A percentile compares a stretch with the other conserved stretches of the same genome.
These are phyloP conservation scores for Aquilaria sinensis DNA, from an alignment of 345 rosid species.

Conservation along the genomic window DNA sequence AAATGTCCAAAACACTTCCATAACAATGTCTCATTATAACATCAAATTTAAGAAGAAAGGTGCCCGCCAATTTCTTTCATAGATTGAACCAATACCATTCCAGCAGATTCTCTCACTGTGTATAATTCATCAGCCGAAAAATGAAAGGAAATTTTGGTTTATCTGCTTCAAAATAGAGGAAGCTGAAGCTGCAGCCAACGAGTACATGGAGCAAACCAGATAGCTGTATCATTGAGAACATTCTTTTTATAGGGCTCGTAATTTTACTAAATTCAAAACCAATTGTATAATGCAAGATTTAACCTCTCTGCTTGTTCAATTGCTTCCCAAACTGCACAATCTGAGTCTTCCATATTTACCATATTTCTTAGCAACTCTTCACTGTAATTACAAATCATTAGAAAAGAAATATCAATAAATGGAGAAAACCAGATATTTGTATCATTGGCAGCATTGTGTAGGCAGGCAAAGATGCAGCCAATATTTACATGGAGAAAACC, in stretches of 20 bases:
- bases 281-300: too few species aligned
- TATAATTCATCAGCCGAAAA: slow-evolving; percentile 19
- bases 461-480: slow-evolving; percentile 57
- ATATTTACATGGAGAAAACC: slow-evolving; percentile 70
- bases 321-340: too few species aligned
- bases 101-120: slow-evolving; percentile 60
- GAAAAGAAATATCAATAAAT: not conserved
- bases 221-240: slow-evolving; percentile 33
- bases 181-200: slow-evolving; percentile 62
- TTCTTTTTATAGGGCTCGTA: not conserved
- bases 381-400: too few species aligned
- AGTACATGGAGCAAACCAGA: slow-evolving; percentile 71
- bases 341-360: too few species aligned
- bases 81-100: slow-evolving; percentile 83
- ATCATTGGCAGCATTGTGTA: slow-evolving; percentile 28
- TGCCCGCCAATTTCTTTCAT: slow-evolving; percentile 60
- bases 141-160: slow-evolving; percentile 5
- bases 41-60: not conserved
- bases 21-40: not conserved
- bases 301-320: too few species aligned
- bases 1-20: not conserved
- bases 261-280: not conserved
- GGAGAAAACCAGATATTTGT: not conserved
- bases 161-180: slow-evolving; percentile 42
- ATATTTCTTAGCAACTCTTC: too few species aligned